Percentiles rank a stretch among this genome's conserved stretches.
These are phyloP conservation scores for Smallanthus sonchifolius DNA, from an alignment of 129 eudicot species.

Conservation along the genomic window DNA sequence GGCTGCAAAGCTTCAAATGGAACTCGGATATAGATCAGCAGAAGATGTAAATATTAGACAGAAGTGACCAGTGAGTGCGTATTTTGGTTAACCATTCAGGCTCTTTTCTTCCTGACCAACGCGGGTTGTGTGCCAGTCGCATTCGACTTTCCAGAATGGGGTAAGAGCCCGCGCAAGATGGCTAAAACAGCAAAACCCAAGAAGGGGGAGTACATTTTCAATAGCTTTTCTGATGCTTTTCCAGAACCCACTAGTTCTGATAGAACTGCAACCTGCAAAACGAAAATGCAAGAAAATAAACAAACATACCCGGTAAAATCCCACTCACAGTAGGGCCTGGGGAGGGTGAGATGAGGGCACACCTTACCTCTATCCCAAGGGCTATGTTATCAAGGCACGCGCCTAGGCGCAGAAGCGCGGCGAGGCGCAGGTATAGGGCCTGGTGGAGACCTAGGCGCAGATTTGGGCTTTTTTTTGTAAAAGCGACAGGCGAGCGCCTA, in stretches of 20 bases:
- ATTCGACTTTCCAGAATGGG: conserved; percentile 36
- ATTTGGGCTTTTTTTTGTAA: too few species aligned
- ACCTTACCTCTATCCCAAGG: too few species aligned
- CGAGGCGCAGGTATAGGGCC: too few species aligned
- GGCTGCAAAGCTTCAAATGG: neutral
- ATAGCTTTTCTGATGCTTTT: conserved; percentile 61
- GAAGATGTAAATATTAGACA: neutral
- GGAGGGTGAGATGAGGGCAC: too few species aligned
- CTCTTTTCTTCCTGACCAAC: conserved; percentile 59
- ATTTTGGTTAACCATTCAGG: conserved; percentile 26
- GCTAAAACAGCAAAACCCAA: conserved; percentile 74
- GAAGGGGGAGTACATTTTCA: conserved; percentile 56
- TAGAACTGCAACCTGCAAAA: conserved; percentile 58
- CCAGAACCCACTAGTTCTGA: conserved; percentile 56
- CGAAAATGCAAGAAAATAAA: neutral
- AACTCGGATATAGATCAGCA: neutral
- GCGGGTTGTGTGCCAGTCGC: conserved; percentile 32
- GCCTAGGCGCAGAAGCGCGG: too few species aligned
- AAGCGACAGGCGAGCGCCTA: too few species aligned
- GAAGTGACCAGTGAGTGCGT: neutral
- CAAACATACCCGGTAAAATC: too few species aligned
- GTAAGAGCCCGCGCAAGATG: conserved; percentile 61
- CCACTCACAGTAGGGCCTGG: too few species aligned
- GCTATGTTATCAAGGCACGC: too few species aligned
- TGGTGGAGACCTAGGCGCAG: too few species aligned